phyloP scores from a whole-genome alignment of 192 early-diverging fungal species.

The Backusella macrospora region DNA sequence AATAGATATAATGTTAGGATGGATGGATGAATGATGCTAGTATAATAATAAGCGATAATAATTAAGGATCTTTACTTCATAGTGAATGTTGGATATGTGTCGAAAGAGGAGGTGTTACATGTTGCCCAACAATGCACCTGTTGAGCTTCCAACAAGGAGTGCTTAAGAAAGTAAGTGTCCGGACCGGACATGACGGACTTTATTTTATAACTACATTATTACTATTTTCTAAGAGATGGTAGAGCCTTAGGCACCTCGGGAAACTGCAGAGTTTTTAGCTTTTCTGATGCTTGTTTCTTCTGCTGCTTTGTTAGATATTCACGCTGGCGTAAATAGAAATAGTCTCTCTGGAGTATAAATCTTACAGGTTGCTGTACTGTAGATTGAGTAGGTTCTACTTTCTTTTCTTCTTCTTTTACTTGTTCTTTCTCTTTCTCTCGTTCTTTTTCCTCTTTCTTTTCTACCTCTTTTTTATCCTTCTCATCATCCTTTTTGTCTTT shows the following conservation, averaged over 20 bases:
- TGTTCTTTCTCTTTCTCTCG: slow-evolving; percentile 15
- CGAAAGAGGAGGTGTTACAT: slow-evolving; percentile 21
- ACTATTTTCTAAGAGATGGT: slow-evolving; percentile 13
- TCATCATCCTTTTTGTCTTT: slow-evolving; percentile 36
- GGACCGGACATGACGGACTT: neutral
- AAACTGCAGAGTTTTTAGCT: slow-evolving; percentile 44
- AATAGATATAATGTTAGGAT: slow-evolving; percentile 3
- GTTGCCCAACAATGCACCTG: neutral
- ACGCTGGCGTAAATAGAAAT: slow-evolving; percentile 51
- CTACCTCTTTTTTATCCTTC: slow-evolving; percentile 34
- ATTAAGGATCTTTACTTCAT: slow-evolving; percentile 16
- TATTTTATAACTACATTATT: neutral
- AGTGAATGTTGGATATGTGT: slow-evolving; percentile 3
- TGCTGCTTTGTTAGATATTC: slow-evolving; percentile 44
- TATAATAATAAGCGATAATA: neutral
- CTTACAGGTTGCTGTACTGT: slow-evolving; percentile 33
- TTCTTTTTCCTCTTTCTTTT: slow-evolving; percentile 11
- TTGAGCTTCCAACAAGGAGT: neutral
- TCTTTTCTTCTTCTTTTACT: slow-evolving; percentile 22
- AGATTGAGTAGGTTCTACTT: slow-evolving; percentile 26
- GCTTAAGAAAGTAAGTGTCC: neutral
- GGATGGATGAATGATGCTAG: neutral
- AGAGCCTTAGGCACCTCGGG: slow-evolving; percentile 48
- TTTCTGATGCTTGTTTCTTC: slow-evolving; percentile 43
- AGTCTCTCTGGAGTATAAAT: slow-evolving; percentile 52